These are phyloP conservation scores for Parathielavia hyrcaniae DNA, from an alignment of 495 filamentous ascomycete genomes.

Conservation along the genomic window DNA sequence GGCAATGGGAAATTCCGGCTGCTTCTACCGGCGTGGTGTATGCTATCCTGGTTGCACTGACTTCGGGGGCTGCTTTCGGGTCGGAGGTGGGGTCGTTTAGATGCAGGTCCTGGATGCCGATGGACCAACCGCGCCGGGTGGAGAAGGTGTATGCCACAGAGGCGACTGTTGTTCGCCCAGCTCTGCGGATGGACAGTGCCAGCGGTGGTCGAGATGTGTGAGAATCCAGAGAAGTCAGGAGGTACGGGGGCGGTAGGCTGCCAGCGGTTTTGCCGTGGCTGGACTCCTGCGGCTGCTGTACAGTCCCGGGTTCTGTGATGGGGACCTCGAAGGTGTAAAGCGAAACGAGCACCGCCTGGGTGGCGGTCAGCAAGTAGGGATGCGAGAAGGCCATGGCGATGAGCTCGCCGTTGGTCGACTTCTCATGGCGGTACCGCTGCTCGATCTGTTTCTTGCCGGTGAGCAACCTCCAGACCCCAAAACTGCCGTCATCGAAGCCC, in stretches of 20 bases:
- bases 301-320: neutral
- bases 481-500: constrained; percentile 72
- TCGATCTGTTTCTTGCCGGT: constrained; percentile 38
- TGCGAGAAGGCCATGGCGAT: constrained; percentile 66
- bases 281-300: neutral
- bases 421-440: constrained; percentile 49
- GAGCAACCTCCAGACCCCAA: constrained; percentile 60
- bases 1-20: neutral
- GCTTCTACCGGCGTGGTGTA: constrained; percentile 35
- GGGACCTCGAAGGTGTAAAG: constrained; percentile 59
- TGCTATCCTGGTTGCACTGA: constrained; percentile 43
- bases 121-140: constrained; percentile 69
- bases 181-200: constrained; percentile 66
- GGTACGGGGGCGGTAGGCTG: constrained; percentile 37
- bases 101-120: constrained; percentile 83
- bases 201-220: constrained; percentile 73
- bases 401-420: constrained; percentile 57
- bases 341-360: constrained; percentile 62
- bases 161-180: constrained; percentile 55
- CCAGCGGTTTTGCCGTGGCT: neutral
- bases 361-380: constrained; percentile 75
- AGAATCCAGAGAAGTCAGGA: constrained; percentile 77
- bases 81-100: constrained; percentile 37
- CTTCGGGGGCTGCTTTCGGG: constrained; percentile 36
- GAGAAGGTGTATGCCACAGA: constrained; percentile 80